These are phyloP conservation scores for Stagonosporopsis vannaccii DNA, from an alignment of 2,329 filamentous ascomycete genomes.

Conservation along the genomic window DNA sequence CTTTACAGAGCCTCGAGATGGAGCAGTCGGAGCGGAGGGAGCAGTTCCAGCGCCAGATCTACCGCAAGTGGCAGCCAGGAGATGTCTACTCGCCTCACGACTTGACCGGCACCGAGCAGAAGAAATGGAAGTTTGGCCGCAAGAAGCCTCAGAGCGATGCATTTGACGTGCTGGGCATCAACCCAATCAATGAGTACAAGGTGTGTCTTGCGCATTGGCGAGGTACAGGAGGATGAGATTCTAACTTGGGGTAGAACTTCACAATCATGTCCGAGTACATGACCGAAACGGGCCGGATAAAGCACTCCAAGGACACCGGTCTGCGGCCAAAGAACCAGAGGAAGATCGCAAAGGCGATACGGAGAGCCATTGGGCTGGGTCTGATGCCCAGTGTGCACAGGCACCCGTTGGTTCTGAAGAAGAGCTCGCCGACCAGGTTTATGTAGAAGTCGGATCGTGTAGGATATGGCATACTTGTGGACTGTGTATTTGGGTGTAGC, in stretches of 20 bases:
- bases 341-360: conserved; percentile 89
- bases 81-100: conserved; percentile 94
- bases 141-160: conserved; percentile 68
- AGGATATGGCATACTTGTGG: conserved; percentile 10
- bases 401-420: conserved; percentile 67
- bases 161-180: conserved; percentile 79
- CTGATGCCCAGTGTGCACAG: conserved; percentile 89
- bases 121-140: conserved; percentile 72
- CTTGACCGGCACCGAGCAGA: conserved; percentile 77
- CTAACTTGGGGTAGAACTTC: conserved; percentile 73
- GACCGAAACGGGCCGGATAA: conserved; percentile 84
- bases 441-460: conserved; percentile 17
- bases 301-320: conserved; percentile 75
- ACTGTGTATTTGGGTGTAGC: conserved; percentile 19
- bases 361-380: conserved; percentile 86
- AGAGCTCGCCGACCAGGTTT: conserved; percentile 33
- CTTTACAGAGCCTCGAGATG: conserved; percentile 30
- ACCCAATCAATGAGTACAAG: conserved; percentile 86
- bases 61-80: conserved; percentile 75
- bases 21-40: conserved; percentile 38
- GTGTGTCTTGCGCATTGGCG: conserved; percentile 56
- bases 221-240: neutral
- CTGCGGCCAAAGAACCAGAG: conserved; percentile 89
- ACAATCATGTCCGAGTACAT: conserved; percentile 89
- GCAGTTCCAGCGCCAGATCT: conserved; percentile 69